Evolutionary conservation across 768 basidiomycete genomes (phyloP).

Genomic region (Leucocoprinus sp.): DNA sequence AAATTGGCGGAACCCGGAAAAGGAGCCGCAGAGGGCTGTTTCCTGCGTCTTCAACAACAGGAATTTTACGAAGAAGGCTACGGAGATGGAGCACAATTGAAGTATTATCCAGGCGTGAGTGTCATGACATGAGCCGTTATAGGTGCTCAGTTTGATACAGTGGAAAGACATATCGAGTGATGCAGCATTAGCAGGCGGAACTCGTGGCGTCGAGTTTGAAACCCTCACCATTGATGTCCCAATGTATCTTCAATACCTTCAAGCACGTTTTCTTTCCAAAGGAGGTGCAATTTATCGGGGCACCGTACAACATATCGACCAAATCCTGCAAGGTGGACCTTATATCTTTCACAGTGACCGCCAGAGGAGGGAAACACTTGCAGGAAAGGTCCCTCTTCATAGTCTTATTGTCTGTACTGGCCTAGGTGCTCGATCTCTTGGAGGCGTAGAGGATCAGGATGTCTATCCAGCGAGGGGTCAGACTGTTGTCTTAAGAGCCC

Average conservation of each 20-base stretch:
- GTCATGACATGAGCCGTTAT: background rate
- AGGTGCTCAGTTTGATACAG: conserved; percentile 12
- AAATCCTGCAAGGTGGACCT: conserved; percentile 41
- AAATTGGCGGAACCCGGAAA: conserved; percentile 50
- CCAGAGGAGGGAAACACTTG: background rate
- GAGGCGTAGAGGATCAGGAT: conserved; percentile 72
- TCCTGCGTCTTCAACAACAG: conserved; percentile 53
- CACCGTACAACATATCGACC: conserved; percentile 50
- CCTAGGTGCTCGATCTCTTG: conserved; percentile 63
- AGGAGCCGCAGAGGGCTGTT: conserved; percentile 44
- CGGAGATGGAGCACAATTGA: conserved; percentile 29
- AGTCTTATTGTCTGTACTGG: conserved; percentile 46
- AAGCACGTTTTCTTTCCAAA: conserved; percentile 41
- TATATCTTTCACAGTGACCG: conserved; percentile 14
- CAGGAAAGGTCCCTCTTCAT: conserved; percentile 6
- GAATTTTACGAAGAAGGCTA: conserved; percentile 44
- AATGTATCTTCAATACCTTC: conserved; percentile 55
- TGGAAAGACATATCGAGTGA: conserved; percentile 27
- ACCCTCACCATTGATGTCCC: conserved; percentile 60
- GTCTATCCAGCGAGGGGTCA: conserved; percentile 80
- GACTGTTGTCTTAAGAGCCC: conserved; percentile 66
- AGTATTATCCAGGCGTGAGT: conserved; percentile 45
- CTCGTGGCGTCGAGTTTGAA: conserved; percentile 43
- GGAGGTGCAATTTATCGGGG: conserved; percentile 48
- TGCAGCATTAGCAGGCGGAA: conserved; percentile 30